A percentile compares a stretch with the other conserved stretches of the same genome.
phyloP scores from a whole-genome alignment of 2,329 filamentous ascomycete genomes.

The Colletotrichum falcatum region DNA sequence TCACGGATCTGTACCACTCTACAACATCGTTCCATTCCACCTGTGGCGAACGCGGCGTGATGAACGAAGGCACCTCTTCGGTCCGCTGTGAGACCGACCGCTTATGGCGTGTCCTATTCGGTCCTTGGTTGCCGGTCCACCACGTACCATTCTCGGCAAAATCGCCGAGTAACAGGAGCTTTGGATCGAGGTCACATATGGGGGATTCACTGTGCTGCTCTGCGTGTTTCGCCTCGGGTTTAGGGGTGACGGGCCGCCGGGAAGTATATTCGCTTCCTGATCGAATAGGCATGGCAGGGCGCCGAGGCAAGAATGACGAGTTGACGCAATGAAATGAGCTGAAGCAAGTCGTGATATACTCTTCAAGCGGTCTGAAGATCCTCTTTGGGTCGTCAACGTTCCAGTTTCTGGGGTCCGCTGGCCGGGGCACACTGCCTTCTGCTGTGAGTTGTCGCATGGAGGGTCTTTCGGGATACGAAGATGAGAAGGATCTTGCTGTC shows the following conservation, averaged over 20 bases:
- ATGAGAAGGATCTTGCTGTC: constrained; percentile 56
- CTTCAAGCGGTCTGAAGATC: constrained; percentile 82
- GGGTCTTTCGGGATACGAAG: constrained; percentile 57
- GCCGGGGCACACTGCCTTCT: constrained; percentile 25
- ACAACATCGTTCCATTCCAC: constrained; percentile 80
- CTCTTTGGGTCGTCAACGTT: constrained; percentile 59
- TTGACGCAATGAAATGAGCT: constrained; percentile 80
- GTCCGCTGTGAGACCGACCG: constrained; percentile 51
- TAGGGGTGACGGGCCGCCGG: constrained; percentile 50
- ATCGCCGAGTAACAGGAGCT: constrained; percentile 78
- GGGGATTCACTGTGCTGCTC: constrained; percentile 54
- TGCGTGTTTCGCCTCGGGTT: constrained; percentile 49
- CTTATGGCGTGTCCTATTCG: constrained; percentile 43
- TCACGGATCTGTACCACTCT: constrained; percentile 79
- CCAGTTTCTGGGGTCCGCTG: constrained; percentile 36
- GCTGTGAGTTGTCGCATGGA: constrained; percentile 42
- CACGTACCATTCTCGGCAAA: constrained; percentile 85
- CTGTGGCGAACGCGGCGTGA: constrained; percentile 72
- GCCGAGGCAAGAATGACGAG: constrained; percentile 73
- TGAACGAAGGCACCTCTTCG: constrained; percentile 53
- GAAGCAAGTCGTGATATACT: constrained; percentile 79
- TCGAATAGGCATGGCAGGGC: constrained; percentile 27
- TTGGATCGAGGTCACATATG: constrained; percentile 77
- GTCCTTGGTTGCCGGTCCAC: constrained; percentile 75
- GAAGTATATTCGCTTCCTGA: constrained; percentile 46